These are phyloP conservation scores for Dictyostelium firmibasis DNA, from an alignment of 78 protist genomes.

Conservation along the genomic window DNA sequence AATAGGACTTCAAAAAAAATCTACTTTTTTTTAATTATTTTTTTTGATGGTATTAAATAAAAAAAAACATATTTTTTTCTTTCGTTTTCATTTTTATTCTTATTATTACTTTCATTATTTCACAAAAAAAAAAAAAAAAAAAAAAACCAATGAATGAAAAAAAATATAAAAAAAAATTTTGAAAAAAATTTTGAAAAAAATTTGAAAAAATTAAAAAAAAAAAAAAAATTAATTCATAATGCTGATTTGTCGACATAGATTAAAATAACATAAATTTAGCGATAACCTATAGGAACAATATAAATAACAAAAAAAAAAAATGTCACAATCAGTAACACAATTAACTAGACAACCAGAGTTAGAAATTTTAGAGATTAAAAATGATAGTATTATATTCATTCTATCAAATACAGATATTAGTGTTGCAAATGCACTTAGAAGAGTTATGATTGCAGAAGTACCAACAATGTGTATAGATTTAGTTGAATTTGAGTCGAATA, in stretches of 20 bases:
- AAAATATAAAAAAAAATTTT: neutral
- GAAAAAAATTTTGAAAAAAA: neutral
- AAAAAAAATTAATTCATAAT: neutral
- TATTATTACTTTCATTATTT: neutral
- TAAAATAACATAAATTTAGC: too few species aligned
- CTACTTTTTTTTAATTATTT: too few species aligned
- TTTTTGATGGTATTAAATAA: too few species aligned
- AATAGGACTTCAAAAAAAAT: too few species aligned
- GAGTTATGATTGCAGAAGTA: constrained; percentile 93
- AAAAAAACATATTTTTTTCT: too few species aligned
- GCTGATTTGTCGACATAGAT: neutral
- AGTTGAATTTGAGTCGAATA: constrained; percentile 87
- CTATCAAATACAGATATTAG: constrained; percentile 83
- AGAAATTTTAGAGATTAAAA: constrained; percentile 75
- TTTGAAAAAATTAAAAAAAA: neutral
- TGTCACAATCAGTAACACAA: neutral
- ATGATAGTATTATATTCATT: constrained; percentile 75
- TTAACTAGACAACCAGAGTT: constrained; percentile 55
- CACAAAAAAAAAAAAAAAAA: neutral
- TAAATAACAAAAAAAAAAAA: neutral
- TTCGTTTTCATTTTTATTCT: too few species aligned
- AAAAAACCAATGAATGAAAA: too few species aligned
- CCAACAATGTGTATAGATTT: constrained; percentile 93
- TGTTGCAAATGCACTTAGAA: constrained; percentile 86
- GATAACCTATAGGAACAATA: neutral